phyloP scores from a whole-genome alignment of 129 eudicot species.

The Helianthus tuberosus region DNA sequence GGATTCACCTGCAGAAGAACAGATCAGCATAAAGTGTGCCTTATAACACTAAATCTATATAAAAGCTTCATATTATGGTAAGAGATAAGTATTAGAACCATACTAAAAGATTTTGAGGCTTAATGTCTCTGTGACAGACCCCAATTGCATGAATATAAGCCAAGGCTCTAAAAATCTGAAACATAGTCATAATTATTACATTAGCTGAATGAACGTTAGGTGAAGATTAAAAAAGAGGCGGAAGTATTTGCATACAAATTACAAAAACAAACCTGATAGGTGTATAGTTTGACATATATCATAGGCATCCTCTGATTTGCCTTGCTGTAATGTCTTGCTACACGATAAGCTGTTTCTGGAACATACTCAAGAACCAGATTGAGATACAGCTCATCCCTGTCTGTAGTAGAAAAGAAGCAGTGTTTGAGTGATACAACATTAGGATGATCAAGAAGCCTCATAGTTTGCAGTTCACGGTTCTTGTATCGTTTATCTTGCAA shows the following conservation, averaged over 20 bases:
- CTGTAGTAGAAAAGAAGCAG: conserved; percentile 65
- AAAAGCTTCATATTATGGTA: background rate
- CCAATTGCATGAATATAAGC: too few species aligned
- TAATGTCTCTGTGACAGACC: too few species aligned
- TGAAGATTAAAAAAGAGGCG: too few species aligned
- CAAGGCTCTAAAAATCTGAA: too few species aligned
- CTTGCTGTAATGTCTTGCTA: conserved; percentile 54
- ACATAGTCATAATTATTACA: too few species aligned
- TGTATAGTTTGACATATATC: conserved; percentile 63
- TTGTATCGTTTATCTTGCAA: conserved; percentile 69
- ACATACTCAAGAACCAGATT: conserved; percentile 63
- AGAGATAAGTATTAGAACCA: too few species aligned
- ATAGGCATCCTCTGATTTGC: conserved; percentile 63
- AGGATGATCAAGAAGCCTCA: conserved; percentile 68
- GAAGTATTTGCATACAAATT: too few species aligned
- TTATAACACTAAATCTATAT: background rate
- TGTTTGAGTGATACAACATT: conserved; percentile 60
- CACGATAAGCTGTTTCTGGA: conserved; percentile 64
- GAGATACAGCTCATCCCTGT: conserved; percentile 61
- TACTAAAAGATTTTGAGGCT: too few species aligned
- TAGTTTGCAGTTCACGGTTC: conserved; percentile 62
- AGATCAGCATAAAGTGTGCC: background rate
- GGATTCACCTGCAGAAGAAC: background rate
- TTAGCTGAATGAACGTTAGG: too few species aligned
- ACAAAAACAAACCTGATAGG: conserved; percentile 36